Conservation (phyloP, 306 rosid species). For the Coriaria nepalensis region DNA sequence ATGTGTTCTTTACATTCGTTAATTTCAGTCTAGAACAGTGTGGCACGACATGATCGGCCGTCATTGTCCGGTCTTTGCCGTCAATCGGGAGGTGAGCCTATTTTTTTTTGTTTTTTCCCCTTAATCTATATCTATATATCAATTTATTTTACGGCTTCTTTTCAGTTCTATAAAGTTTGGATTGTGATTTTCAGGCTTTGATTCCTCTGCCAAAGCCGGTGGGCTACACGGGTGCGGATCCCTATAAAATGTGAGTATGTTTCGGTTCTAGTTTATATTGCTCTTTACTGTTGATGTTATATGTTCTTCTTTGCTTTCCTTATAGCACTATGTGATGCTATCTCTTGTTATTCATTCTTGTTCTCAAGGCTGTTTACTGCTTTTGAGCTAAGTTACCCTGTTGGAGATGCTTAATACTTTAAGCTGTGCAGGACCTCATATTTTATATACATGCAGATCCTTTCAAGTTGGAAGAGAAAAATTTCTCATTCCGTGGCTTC, state of each 20-base stretch:
- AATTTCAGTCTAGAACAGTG: conserved; percentile 64
- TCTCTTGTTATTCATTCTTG: no score
- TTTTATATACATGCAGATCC: conserved; percentile 42
- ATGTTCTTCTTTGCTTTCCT: neutral
- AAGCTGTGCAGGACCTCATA: conserved; percentile 8
- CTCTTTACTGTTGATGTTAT: neutral
- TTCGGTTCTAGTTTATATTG: neutral
- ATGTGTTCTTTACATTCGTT: neutral
- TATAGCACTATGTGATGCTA: neutral
- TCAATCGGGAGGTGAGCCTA: conserved; percentile 77
- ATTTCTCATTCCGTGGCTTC: conserved; percentile 85
- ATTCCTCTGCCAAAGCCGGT: conserved; percentile 64
- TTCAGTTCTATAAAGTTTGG: conserved; percentile 1
- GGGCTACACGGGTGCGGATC: conserved; percentile 89
- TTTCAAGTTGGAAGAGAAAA: conserved; percentile 95
- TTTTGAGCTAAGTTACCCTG: no score
- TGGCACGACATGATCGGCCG: conserved; percentile 93
- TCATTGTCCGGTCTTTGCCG: conserved; percentile 79
- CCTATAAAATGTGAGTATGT: conserved; percentile 58
- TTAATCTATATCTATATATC: no score
- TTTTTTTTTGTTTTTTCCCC: no score
- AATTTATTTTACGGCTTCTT: neutral
- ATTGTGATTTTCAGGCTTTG: conserved; percentile 42
- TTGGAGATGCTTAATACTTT: neutral
- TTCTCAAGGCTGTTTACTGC: no score